These are phyloP conservation scores for Lyophyllum atratum DNA, from an alignment of 768 basidiomycete species.

Conservation along the genomic window DNA sequence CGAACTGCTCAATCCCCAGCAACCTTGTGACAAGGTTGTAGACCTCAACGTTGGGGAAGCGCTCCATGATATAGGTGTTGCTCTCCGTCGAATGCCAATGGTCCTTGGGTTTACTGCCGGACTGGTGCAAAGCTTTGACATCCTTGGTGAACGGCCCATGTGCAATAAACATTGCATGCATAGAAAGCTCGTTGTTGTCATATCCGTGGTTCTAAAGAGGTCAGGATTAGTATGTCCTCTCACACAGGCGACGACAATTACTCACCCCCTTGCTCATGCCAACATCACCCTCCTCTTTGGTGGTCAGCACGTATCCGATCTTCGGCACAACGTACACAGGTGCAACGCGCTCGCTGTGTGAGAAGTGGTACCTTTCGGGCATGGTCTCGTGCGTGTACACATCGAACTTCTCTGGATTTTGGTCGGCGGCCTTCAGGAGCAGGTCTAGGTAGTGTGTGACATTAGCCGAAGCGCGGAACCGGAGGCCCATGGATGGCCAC, in stretches of 20 bases:
- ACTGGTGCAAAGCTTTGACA: constrained; percentile 58
- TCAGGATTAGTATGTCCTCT: neutral
- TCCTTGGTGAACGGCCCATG: constrained; percentile 85
- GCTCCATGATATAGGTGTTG: constrained; percentile 72
- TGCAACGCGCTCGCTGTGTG: constrained; percentile 74
- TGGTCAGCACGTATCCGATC: constrained; percentile 80
- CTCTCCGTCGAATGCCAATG: constrained; percentile 67
- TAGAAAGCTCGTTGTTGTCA: constrained; percentile 73
- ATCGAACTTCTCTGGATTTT: constrained; percentile 66
- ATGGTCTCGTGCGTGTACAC: constrained; percentile 82
- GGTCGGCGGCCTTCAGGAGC: constrained; percentile 52
- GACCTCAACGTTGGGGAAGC: constrained; percentile 85
- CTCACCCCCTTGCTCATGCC: constrained; percentile 78
- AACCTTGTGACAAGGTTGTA: constrained; percentile 82
- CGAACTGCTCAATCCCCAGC: constrained; percentile 57
- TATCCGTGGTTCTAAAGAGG: constrained; percentile 80
- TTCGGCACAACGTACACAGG: constrained; percentile 85
- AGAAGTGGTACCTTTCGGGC: constrained; percentile 81
- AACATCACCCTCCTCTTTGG: constrained; percentile 54
- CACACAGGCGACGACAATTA: constrained; percentile 10
- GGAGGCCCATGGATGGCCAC: constrained; percentile 88
- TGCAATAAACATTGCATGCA: constrained; percentile 91
- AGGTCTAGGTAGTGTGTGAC: constrained; percentile 52
- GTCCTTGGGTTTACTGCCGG: constrained; percentile 35
- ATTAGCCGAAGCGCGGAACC: constrained; percentile 67